Evolutionary conservation across 2,329 filamentous ascomycete species (phyloP).

Genomic region (Trichoderma aggressivum): DNA sequence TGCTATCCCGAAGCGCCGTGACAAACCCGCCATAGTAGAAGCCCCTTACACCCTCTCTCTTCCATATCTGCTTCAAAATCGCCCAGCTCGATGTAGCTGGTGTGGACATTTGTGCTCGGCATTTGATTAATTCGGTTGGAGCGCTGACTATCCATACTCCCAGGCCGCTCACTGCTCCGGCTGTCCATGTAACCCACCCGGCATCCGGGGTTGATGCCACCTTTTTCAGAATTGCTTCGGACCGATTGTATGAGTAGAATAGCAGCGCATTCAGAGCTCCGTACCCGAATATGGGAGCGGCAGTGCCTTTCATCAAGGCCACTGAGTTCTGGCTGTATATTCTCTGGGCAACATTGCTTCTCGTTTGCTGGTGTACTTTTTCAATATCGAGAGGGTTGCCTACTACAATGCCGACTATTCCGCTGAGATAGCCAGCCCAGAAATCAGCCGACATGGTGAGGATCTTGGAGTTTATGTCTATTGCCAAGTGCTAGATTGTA

Average conservation of each 20-base stretch:
- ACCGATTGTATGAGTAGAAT: slow-evolving; percentile 86
- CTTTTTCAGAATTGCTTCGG: slow-evolving; percentile 59
- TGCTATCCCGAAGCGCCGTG: slow-evolving; percentile 77
- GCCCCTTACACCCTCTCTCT: slow-evolving; percentile 58
- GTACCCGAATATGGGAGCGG: slow-evolving; percentile 84
- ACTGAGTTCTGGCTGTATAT: slow-evolving; percentile 32
- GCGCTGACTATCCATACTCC: slow-evolving; percentile 83
- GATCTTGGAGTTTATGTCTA: not conserved
- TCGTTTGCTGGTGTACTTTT: slow-evolving; percentile 66
- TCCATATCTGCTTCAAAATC: slow-evolving; percentile 61
- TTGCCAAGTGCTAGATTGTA: not conserved
- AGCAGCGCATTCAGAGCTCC: slow-evolving; percentile 87
- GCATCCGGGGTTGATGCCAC: slow-evolving; percentile 38
- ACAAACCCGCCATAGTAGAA: slow-evolving; percentile 79
- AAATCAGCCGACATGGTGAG: slow-evolving; percentile 79
- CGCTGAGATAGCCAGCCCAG: slow-evolving; percentile 88
- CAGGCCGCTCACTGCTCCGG: slow-evolving; percentile 77
- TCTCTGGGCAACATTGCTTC: slow-evolving; percentile 19
- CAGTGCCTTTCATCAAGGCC: slow-evolving; percentile 60
- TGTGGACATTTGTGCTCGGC: slow-evolving; percentile 67
- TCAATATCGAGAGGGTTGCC: slow-evolving; percentile 78
- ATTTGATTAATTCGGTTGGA: slow-evolving; percentile 89
- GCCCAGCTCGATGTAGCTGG: slow-evolving; percentile 55
- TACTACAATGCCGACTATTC: slow-evolving; percentile 79
- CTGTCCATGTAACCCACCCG: slow-evolving; percentile 69